Conservation (phyloP, 2,329 filamentous ascomycete genomes). For the Colletotrichum aenigma region DNA sequence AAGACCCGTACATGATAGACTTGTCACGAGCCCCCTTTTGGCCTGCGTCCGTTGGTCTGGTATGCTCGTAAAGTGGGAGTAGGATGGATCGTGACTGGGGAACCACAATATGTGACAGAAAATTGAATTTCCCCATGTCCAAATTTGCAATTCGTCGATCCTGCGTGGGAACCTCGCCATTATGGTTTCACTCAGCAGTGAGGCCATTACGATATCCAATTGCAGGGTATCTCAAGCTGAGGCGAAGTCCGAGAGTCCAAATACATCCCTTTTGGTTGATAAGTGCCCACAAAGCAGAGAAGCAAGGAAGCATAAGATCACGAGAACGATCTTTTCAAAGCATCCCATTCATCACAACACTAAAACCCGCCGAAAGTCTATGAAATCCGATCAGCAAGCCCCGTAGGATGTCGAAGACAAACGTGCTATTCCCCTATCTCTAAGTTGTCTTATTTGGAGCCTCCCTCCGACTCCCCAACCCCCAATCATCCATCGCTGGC, state of each 20-base stretch:
- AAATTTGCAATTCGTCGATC: not conserved
- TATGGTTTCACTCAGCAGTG: not conserved
- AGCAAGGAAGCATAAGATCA: not conserved
- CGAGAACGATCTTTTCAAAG: conserved; percentile 1
- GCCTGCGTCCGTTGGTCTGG: not conserved
- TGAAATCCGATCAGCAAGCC: not conserved
- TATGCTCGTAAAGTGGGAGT: not conserved
- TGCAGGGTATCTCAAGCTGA: not conserved
- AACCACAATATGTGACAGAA: not conserved
- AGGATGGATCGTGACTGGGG: not conserved
- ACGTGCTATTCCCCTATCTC: not conserved
- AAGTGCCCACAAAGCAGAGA: not conserved
- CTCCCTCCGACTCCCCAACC: not conserved
- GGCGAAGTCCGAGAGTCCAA: not conserved
- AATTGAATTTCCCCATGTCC: not conserved
- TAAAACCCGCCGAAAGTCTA: not conserved
- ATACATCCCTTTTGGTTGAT: not conserved
- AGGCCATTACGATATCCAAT: not conserved
- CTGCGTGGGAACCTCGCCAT: not conserved
- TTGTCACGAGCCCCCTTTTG: not conserved
- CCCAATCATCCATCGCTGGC: not conserved
- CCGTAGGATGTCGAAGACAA: not conserved
- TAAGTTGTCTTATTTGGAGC: not conserved
- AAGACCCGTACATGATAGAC: not conserved
- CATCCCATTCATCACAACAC: conserved; percentile 13